Percentiles rank a stretch among this genome's conserved stretches.
Evolutionary conservation across 768 basidiomycete genomes (phyloP).

Genomic region (Boletus huronensis): DNA sequence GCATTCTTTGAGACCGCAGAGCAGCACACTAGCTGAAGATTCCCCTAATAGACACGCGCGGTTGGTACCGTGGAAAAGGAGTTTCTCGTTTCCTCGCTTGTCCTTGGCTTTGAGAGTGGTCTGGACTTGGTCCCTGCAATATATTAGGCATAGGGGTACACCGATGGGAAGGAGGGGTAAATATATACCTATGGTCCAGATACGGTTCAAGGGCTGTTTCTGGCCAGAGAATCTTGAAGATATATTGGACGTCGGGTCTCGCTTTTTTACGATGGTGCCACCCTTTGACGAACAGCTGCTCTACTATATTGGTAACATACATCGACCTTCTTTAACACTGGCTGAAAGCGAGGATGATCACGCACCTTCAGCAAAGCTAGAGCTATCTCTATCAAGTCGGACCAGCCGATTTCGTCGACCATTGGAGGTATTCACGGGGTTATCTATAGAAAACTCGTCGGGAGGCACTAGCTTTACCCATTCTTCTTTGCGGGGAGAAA

Average conservation of each 20-base stretch:
- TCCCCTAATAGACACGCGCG: constrained; percentile 59
- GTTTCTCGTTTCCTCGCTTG: constrained; percentile 47
- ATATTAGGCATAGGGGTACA: constrained; percentile 7
- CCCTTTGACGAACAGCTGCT: constrained; percentile 46
- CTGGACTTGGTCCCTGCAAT: constrained; percentile 28
- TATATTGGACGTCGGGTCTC: constrained; percentile 44
- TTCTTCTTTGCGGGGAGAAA: constrained; percentile 17
- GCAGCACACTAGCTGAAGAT: constrained; percentile 39
- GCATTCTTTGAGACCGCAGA: constrained; percentile 50
- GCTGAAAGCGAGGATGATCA: not conserved
- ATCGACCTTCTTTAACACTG: not conserved
- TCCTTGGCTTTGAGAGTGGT: constrained; percentile 22
- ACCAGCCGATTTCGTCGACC: constrained; percentile 43
- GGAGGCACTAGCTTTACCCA: constrained; percentile 29
- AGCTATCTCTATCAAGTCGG: constrained; percentile 34
- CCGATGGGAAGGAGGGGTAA: constrained; percentile 20
- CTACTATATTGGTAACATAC: constrained; percentile 35
- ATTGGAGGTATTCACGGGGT: constrained; percentile 37
- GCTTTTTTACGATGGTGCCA: constrained; percentile 57
- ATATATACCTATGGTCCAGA: constrained; percentile 42
- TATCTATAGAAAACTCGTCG: constrained; percentile 38
- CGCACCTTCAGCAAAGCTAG: constrained; percentile 42
- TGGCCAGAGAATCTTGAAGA: constrained; percentile 51
- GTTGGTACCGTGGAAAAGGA: constrained; percentile 68
- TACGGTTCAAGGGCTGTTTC: constrained; percentile 43